Base-by-base conservation (phyloP, 306 rosid species). In the Begonia fuchsioides region DNA sequence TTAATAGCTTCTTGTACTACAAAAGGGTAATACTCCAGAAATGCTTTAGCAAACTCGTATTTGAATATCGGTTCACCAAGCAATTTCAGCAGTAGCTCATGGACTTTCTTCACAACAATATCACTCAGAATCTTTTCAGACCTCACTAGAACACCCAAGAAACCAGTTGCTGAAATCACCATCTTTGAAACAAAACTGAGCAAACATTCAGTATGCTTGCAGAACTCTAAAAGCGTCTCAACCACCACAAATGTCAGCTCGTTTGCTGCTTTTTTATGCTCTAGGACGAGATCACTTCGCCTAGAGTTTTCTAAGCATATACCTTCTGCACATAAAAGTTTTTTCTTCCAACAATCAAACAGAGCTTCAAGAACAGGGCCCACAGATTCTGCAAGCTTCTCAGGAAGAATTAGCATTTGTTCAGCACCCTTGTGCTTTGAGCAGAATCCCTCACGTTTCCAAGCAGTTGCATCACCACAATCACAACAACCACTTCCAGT, bases 381-480 rank as follows among this genome's bases (percentile, higher is more conserved):
- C 44, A 77, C 76, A 10, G 78, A 69, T 44, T 51, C 54, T 10
- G 72, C 87, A 17, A 55, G 46, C 51, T 77, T 83, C 68, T 73
- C 79, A 0, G 83, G 71, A 58, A 92, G 96, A 3, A 94, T 93
- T 43, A 67, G 87, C 65, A 92, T 76, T 63, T 79, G 86, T 57
- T 92, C 98, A 0, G 73, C 78, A 44, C 98, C 98, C 69, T 77
- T 86, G 64, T 92, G 98, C 76, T 67, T 72, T 1, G 78, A 82
- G 78, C 98, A 92, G 74, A 92, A 92, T 11, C 98, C 98, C 69
- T 92, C 72, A 13, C 81, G 90, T 57, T 79, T 92, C 98, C 98
- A 92, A 2, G 96, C 98, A 0, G 98, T 92, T 44, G 68, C 87
- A 68, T 92, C 98, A 53, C 98, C 98, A 56, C 98, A 92, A 71